Evolutionary conservation across 108 stramenopile genomes (phyloP).

Genomic region (Cyclotella kingstonii): DNA sequence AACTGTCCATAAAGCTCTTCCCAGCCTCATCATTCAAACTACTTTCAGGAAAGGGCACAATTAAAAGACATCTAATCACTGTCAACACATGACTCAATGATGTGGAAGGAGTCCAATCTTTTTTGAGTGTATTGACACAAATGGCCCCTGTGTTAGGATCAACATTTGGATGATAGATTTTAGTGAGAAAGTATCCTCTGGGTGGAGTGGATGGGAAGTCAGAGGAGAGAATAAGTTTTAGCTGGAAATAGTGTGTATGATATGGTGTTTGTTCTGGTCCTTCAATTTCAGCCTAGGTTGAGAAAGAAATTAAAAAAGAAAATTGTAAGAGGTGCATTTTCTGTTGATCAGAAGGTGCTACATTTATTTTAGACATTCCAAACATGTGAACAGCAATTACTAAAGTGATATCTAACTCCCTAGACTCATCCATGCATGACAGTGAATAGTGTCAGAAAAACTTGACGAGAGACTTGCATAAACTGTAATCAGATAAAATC

Average conservation of each 20-base stretch:
- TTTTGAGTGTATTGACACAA: slow-evolving; percentile 98
- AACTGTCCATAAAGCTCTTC: slow-evolving; percentile 97
- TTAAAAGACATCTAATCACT: slow-evolving; percentile 97
- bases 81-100: slow-evolving; percentile 93
- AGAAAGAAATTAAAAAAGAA: background rate
- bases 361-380: too few relatives aligned
- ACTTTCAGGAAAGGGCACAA: slow-evolving; percentile 98
- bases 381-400: too few relatives aligned
- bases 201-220: slow-evolving; percentile 94
- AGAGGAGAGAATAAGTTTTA: slow-evolving; percentile 87
- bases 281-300: slow-evolving; percentile 82
- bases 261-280: slow-evolving; percentile 97
- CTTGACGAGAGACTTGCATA: too few relatives aligned
- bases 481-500: background rate
- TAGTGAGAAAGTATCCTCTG: slow-evolving; percentile 95
- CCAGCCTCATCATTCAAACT: slow-evolving; percentile 99
- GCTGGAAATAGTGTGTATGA: slow-evolving; percentile 87
- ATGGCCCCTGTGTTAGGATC: slow-evolving; percentile 93
- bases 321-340: too few relatives aligned
- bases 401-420: too few relatives aligned
- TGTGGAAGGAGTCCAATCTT: slow-evolving; percentile 90
- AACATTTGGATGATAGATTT: slow-evolving; percentile 99
- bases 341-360: too few relatives aligned
- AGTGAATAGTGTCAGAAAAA: too few relatives aligned
- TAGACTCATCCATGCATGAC: too few relatives aligned